phyloP scores from a whole-genome alignment of 2,329 filamentous ascomycete genomes.

The Pyrenochaeta sp. region DNA sequence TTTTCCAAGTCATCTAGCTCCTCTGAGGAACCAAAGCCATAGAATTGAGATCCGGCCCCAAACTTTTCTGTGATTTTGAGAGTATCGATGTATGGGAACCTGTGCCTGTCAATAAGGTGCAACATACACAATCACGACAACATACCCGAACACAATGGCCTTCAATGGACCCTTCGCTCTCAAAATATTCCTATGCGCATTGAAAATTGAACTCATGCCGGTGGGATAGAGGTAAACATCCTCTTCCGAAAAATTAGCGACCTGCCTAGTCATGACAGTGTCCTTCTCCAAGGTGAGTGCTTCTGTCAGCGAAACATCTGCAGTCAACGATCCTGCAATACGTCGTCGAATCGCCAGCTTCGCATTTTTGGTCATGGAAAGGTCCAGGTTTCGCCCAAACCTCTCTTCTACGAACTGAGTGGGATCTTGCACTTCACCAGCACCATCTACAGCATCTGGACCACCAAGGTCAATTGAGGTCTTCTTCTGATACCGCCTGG shows the following conservation, averaged over 20 bases:
- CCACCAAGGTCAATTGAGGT: conserved; percentile 59
- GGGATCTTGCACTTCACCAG: conserved; percentile 69
- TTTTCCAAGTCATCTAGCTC: conserved; percentile 86
- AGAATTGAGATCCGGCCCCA: conserved; percentile 87
- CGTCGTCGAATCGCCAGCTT: conserved; percentile 85
- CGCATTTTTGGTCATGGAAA: conserved; percentile 80
- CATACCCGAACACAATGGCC: conserved; percentile 82
- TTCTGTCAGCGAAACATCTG: conserved; percentile 72
- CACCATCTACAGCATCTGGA: conserved; percentile 22
- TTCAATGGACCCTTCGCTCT: conserved; percentile 69
- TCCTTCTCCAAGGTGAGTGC: conserved; percentile 62
- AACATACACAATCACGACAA: neutral
- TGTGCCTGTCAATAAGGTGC: conserved; percentile 17
- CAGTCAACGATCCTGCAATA: conserved; percentile 85
- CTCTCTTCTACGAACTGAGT: conserved; percentile 89
- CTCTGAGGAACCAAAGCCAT: conserved; percentile 77
- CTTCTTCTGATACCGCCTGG: conserved; percentile 78
- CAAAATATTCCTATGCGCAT: conserved; percentile 79
- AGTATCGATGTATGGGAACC: conserved; percentile 96
- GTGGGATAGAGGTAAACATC: conserved; percentile 90
- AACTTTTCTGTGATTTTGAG: conserved; percentile 96
- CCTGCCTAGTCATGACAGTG: conserved; percentile 49
- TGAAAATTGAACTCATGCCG: conserved; percentile 97
- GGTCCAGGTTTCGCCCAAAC: conserved; percentile 88
- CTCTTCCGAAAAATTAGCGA: conserved; percentile 76